These are phyloP conservation scores for Cytospora paraplurivora DNA, from an alignment of 2,329 filamentous ascomycete genomes.

Conservation along the genomic window DNA sequence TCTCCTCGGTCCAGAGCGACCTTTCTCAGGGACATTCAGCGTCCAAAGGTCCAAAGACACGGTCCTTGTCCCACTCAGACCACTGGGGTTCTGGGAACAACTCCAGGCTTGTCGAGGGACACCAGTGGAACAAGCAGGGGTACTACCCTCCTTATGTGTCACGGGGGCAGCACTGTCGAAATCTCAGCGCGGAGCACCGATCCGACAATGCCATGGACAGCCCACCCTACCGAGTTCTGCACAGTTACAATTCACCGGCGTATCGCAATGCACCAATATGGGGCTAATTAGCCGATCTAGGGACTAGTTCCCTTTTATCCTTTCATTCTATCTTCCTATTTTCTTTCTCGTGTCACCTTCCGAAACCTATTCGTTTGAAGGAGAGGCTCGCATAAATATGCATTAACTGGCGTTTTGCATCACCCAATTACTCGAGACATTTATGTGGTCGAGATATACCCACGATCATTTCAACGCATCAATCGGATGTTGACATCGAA, in stretches of 20 bases:
- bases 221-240: slow-evolving; percentile 54
- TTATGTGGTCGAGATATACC: not conserved
- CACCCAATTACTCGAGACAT: not conserved
- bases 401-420: slow-evolving; percentile 22
- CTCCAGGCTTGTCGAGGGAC: slow-evolving; percentile 32
- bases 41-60: slow-evolving; percentile 2
- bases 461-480: not conserved
- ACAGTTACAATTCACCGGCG: slow-evolving; percentile 61
- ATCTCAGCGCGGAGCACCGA: slow-evolving; percentile 40
- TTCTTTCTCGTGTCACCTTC: not conserved
- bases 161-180: slow-evolving; percentile 42
- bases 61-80: not conserved
- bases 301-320: not conserved
- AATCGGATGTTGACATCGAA: not conserved
- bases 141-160: slow-evolving; percentile 40
- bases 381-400: slow-evolving; percentile 6
- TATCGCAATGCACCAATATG: slow-evolving; percentile 59
- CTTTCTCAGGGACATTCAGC: slow-evolving; percentile 24
- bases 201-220: slow-evolving; percentile 32
- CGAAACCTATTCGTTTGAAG: not conserved
- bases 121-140: slow-evolving; percentile 38
- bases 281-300: slow-evolving; percentile 41
- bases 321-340: not conserved
- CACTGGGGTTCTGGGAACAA: slow-evolving; percentile 34
- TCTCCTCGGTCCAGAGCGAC: slow-evolving; percentile 34